Percentiles rank a stretch among this genome's conserved stretches.
Conservation (phyloP, 495 filamentous ascomycete species). For the Penicillium robsamsonii region DNA sequence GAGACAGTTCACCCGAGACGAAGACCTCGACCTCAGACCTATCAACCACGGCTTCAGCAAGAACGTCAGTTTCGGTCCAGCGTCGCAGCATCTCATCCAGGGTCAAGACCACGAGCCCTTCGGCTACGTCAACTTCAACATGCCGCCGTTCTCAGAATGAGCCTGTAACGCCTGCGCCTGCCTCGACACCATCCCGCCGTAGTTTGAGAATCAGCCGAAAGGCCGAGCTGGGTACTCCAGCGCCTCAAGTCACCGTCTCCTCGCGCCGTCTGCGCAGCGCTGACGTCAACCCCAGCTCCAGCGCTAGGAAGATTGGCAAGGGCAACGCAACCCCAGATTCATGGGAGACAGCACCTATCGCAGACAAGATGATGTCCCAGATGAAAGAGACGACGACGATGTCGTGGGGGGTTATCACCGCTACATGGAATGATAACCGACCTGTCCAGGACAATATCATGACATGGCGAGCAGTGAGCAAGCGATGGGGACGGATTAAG, state of each 20-base stretch:
- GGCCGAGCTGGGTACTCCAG: background rate
- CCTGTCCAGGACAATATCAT: background rate
- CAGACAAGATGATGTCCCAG: conserved; percentile 5
- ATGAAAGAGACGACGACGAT: background rate
- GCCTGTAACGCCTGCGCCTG: background rate
- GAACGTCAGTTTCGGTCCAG: background rate
- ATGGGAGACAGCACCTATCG: background rate
- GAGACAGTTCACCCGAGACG: background rate
- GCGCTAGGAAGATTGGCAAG: background rate
- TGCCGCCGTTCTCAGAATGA: background rate
- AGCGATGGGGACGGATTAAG: background rate
- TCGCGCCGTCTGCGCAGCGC: background rate
- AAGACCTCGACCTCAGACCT: background rate
- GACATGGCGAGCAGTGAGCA: background rate
- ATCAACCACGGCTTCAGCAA: background rate
- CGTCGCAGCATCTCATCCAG: background rate
- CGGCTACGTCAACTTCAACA: background rate
- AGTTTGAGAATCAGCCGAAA: background rate
- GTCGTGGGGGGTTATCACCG: background rate
- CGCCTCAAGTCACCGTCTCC: background rate
- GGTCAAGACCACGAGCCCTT: background rate
- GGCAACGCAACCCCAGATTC: background rate
- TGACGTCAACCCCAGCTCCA: background rate
- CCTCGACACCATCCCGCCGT: background rate
- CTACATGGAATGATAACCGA: background rate